phyloP scores from a whole-genome alignment of 1,284 basidiomycete species.

The Malassezia yamatoensis region DNA sequence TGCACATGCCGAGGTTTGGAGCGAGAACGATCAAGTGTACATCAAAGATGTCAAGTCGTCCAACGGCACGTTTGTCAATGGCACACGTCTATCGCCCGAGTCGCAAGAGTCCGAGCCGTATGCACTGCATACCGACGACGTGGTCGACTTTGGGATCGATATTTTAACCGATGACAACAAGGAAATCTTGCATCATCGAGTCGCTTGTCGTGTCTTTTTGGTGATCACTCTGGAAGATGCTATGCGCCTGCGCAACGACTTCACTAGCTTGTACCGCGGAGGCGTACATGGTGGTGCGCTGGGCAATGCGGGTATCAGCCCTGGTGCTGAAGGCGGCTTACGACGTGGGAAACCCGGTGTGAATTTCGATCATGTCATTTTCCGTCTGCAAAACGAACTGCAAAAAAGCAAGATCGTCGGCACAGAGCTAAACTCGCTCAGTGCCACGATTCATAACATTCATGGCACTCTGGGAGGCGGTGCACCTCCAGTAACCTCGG shows the following conservation, averaged over 20 bases:
- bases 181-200: constrained; percentile 95
- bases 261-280: constrained; percentile 41
- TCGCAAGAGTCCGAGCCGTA: constrained; percentile 84
- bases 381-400: constrained; percentile 71
- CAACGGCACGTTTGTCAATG: constrained; percentile 97
- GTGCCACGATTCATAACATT: constrained; percentile 75
- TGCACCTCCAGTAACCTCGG: constrained; percentile 43
- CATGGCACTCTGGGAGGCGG: constrained; percentile 81
- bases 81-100: constrained; percentile 79
- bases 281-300: constrained; percentile 37
- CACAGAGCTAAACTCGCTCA: constrained; percentile 71
- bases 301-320: constrained; percentile 36
- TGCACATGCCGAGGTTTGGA: constrained; percentile 97
- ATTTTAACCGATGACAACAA: constrained; percentile 98
- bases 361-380: constrained; percentile 71
- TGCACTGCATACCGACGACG: constrained; percentile 87
- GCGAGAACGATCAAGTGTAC: constrained; percentile 61
- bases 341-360: constrained; percentile 44
- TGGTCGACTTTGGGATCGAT: constrained; percentile 96
- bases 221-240: constrained; percentile 78
- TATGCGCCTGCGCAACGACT: constrained; percentile 40
- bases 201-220: constrained; percentile 82
- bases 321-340: constrained; percentile 42
- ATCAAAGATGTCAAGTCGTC: constrained; percentile 98
- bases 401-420: constrained; percentile 88